Percentiles rank a stretch among this genome's conserved stretches.
Conservation (phyloP, 768 basidiomycete species). For the Russula sp. region DNA sequence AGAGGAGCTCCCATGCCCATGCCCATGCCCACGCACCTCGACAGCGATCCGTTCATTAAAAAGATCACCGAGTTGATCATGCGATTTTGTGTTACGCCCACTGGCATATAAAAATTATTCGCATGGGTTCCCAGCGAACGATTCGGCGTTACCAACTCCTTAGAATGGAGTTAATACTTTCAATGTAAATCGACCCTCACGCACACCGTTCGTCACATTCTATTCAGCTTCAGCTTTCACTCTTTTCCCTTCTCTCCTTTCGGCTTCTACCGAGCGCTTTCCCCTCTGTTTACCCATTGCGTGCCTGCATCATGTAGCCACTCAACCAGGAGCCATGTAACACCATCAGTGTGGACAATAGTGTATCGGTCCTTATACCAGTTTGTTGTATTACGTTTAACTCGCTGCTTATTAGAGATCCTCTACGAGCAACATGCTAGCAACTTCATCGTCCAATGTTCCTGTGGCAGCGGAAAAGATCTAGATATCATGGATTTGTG, state of each 20-base stretch:
- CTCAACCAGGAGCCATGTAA: not conserved
- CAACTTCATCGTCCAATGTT: not conserved
- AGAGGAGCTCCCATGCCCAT: too few species aligned
- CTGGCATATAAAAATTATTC: not conserved
- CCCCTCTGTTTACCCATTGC: not conserved
- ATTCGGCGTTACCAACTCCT: not conserved
- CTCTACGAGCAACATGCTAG: not conserved
- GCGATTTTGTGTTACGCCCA: not conserved
- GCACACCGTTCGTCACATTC: not conserved
- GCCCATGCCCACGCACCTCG: not conserved
- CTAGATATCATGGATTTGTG: not conserved
- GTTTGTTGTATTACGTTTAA: not conserved
- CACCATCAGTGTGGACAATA: not conserved
- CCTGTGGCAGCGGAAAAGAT: not conserved
- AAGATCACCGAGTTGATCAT: constrained; percentile 2
- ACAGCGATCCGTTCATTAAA: not conserved
- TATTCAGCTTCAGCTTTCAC: not conserved
- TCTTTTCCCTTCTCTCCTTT: not conserved
- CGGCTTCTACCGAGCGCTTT: not conserved
- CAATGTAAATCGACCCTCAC: not conserved
- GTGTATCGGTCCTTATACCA: not conserved
- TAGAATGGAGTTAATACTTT: not conserved
- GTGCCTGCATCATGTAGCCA: not conserved
- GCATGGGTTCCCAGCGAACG: not conserved
- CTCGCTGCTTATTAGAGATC: not conserved